Evolutionary conservation across 805 yeast species (phyloP).

Genomic region (Peterozyma xylosa): DNA sequence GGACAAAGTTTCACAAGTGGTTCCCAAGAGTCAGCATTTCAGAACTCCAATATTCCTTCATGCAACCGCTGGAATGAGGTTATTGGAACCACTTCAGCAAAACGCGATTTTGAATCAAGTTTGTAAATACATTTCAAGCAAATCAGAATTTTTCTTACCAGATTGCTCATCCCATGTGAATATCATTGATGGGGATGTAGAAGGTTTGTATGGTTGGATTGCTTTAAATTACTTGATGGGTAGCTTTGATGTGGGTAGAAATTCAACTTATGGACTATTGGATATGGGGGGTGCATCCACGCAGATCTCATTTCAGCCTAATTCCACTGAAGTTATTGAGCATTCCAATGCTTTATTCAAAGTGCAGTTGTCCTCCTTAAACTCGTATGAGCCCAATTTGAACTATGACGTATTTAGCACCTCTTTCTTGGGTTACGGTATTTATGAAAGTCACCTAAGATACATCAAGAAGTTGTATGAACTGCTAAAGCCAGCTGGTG

Average conservation of each 20-base stretch:
- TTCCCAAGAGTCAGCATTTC: constrained; percentile 52
- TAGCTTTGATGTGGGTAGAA: constrained; percentile 27
- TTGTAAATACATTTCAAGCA: constrained; percentile 39
- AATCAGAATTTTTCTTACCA: constrained; percentile 48
- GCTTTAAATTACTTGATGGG: constrained; percentile 51
- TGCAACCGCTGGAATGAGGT: constrained; percentile 65
- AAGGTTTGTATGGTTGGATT: constrained; percentile 64
- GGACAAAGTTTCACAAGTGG: constrained; percentile 35
- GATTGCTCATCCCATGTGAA: constrained; percentile 55
- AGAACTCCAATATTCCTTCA: constrained; percentile 65
- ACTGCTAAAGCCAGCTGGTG: constrained; percentile 13
- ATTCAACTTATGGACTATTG: constrained; percentile 70
- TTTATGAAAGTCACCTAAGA: constrained; percentile 43
- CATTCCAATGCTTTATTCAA: constrained; percentile 39
- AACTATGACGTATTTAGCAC: constrained; percentile 40
- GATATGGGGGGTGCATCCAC: constrained; percentile 98
- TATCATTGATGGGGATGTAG: constrained; percentile 56
- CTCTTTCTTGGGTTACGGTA: constrained; percentile 55
- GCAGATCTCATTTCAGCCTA: constrained; percentile 59
- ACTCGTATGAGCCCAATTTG: constrained; percentile 16
- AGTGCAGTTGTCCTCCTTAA: constrained; percentile 31
- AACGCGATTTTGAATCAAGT: constrained; percentile 34
- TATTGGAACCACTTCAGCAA: constrained; percentile 41
- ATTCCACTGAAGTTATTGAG: constrained; percentile 32
- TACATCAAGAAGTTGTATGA: constrained; percentile 30